Conservation (phyloP, 2,329 filamentous ascomycete species). For the Aspergillus sp. region DNA sequence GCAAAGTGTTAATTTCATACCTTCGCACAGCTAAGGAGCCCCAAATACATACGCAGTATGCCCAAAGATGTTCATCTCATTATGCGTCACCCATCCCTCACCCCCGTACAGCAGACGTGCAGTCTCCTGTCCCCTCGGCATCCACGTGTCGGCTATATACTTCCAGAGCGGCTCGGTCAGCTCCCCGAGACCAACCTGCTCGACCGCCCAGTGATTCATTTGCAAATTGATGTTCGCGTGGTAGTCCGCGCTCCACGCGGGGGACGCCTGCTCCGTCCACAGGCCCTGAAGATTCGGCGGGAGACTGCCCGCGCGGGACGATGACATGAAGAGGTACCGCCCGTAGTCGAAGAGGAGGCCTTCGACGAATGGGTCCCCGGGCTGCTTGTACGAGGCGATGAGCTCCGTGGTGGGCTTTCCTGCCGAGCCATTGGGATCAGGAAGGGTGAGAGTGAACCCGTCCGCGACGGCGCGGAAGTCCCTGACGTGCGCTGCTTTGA, state of each 20-base stretch:
- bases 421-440: slow-evolving; percentile 15
- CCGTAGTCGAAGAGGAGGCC: slow-evolving; percentile 52
- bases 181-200: slow-evolving; percentile 51
- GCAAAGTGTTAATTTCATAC: no score
- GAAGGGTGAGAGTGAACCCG: slow-evolving; percentile 42
- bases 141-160: slow-evolving; percentile 55
- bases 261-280: slow-evolving; percentile 49
- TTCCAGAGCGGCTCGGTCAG: slow-evolving; percentile 49
- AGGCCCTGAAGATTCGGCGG: slow-evolving; percentile 58
- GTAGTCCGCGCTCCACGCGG: slow-evolving; percentile 56
- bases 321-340: slow-evolving; percentile 54
- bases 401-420: slow-evolving; percentile 25
- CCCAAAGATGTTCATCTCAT: slow-evolving; percentile 59
- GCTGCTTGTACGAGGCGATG: slow-evolving; percentile 30
- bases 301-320: slow-evolving; percentile 50
- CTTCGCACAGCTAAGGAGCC: no score
- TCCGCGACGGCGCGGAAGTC: slow-evolving; percentile 15
- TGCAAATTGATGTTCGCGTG: slow-evolving; percentile 60
- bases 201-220: slow-evolving; percentile 60
- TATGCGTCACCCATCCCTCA: slow-evolving; percentile 54
- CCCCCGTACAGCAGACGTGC: slow-evolving; percentile 54
- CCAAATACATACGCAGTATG: slow-evolving; percentile 41
- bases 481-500: slow-evolving; percentile 14
- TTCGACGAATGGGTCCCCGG: slow-evolving; percentile 52
- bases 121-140: slow-evolving; percentile 53